These are phyloP conservation scores for Amesomyces nigricolor DNA, from an alignment of 2,329 filamentous ascomycete species.

Conservation along the genomic window DNA sequence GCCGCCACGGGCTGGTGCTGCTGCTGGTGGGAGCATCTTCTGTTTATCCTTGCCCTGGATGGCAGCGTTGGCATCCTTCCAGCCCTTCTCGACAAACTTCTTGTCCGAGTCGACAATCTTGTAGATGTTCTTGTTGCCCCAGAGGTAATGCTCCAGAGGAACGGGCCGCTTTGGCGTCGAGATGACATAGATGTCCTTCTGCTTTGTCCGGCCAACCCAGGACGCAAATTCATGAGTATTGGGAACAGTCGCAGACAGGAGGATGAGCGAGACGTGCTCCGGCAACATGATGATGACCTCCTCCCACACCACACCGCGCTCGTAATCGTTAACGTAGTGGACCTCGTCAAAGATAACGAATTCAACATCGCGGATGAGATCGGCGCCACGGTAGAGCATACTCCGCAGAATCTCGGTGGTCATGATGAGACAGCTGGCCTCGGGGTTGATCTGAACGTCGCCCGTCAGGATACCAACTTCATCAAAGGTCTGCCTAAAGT, in stretches of 20 bases:
- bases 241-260: slow-evolving; percentile 92
- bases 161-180: slow-evolving; percentile 94
- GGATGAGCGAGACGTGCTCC: slow-evolving; percentile 90
- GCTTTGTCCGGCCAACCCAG: slow-evolving; percentile 96
- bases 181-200: slow-evolving; percentile 98
- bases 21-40: slow-evolving; percentile 42
- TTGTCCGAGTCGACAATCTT: slow-evolving; percentile 95
- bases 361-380: slow-evolving; percentile 93
- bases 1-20: slow-evolving; percentile 40
- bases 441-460: slow-evolving; percentile 95
- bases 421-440: slow-evolving; percentile 98
- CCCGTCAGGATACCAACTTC: slow-evolving; percentile 96
- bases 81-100: slow-evolving; percentile 83
- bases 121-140: slow-evolving; percentile 86
- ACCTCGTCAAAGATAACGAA: slow-evolving; percentile 99
- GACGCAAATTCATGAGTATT: slow-evolving; percentile 98
- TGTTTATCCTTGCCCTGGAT: slow-evolving; percentile 75
- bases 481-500: slow-evolving; percentile 84
- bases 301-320: slow-evolving; percentile 97
- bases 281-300: slow-evolving; percentile 99
- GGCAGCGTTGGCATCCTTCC: slow-evolving; percentile 86
- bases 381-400: slow-evolving; percentile 95
- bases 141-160: slow-evolving; percentile 91
- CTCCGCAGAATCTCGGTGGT: slow-evolving; percentile 96
- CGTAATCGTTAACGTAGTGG: slow-evolving; percentile 95